Base-by-base conservation (phyloP, 371 early-diverging fungal species). In the Rhizopus delemar region DNA sequence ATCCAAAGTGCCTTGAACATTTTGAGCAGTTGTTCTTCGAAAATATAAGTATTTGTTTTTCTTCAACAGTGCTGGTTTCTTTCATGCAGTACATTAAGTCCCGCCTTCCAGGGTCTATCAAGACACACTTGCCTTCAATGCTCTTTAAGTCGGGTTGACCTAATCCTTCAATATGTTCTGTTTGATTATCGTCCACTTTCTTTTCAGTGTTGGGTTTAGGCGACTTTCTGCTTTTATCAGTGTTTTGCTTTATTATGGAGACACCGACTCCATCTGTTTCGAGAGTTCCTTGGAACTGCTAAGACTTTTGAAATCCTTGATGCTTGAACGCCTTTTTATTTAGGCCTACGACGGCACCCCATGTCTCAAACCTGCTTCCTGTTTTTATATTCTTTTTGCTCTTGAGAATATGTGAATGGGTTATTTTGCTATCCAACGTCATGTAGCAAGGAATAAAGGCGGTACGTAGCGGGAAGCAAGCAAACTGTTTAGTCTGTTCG, bases 181-280 rank as follows among this genome's bases (percentile, higher is more conserved):
- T 12, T 13, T 8, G 13, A 5, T 56, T 16, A 34, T 15, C 34
- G 12, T 15, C 35, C 12, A 16, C 12, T 16, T 16, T 35, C 4
- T 5, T 6, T 8, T 9, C 13, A 16, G 34, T 35, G 6, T 45
- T 22, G 38, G 38, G 38, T 12, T 38, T 38, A 12, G 38, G 38
- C 8, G 38, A 38, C 38, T 38, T 45, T 56, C 35, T 56, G 33
- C 13, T 36, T 45, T 22, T 41, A 35, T 29, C 28, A 6, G 22
- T 46, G 15, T 32, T 46, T 28, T 57, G 31, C 22, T 57, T 57
- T 6, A 57, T 29, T 8, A 51, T 15, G n/a, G 58, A 57, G 1
- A 50, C 58, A n/a, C 41, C 39, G 29, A 57, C 51, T 36, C 58
- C 58, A 41, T 50, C 51, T 5, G 58, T 50, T 41, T 57, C 51